Percentiles rank a stretch among this genome's conserved stretches.
Conservation (phyloP, 2,329 filamentous ascomycete genomes). For the Arthrinium phaeospermum region DNA sequence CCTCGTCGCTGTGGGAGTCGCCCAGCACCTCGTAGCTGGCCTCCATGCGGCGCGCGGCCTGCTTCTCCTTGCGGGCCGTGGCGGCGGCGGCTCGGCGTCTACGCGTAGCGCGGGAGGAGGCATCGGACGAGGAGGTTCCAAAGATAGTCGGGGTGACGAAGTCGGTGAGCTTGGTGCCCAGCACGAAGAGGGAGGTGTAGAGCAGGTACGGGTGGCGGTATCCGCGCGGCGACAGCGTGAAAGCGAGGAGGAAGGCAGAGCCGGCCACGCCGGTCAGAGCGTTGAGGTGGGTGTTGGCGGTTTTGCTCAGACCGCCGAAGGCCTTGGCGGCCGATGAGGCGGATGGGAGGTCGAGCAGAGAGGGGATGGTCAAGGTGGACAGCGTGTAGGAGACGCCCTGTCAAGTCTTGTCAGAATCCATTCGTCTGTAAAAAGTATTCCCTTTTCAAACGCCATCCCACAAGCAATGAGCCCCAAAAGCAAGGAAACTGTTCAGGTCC, state of each 20-base stretch:
- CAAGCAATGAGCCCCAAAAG: not conserved
- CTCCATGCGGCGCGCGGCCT: slow-evolving; percentile 60
- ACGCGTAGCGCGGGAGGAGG: slow-evolving; percentile 29
- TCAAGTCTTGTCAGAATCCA: slow-evolving; percentile 22
- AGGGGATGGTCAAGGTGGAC: slow-evolving; percentile 77
- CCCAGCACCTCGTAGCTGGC: slow-evolving; percentile 74
- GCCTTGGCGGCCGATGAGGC: slow-evolving; percentile 73
- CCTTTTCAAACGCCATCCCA: not conserved
- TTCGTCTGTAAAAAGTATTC: too few species aligned
- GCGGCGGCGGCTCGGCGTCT: slow-evolving; percentile 38
- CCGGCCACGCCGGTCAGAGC: slow-evolving; percentile 72
- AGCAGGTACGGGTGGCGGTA: slow-evolving; percentile 87
- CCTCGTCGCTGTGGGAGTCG: slow-evolving; percentile 55
- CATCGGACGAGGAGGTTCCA: slow-evolving; percentile 35
- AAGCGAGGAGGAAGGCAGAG: slow-evolving; percentile 77
- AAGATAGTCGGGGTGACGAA: slow-evolving; percentile 53
- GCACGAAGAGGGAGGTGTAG: slow-evolving; percentile 77
- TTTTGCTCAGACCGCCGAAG: slow-evolving; percentile 69
- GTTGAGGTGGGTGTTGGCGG: slow-evolving; percentile 69
- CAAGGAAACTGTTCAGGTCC: not conserved
- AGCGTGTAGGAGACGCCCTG: slow-evolving; percentile 91
- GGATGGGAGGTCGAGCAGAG: slow-evolving; percentile 80
- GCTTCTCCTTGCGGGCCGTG: slow-evolving; percentile 36
- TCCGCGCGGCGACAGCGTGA: slow-evolving; percentile 73
- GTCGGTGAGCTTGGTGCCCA: slow-evolving; percentile 63